phyloP scores from a whole-genome alignment of 352 stramenopile species.

The Phytophthora sojae region DNA sequence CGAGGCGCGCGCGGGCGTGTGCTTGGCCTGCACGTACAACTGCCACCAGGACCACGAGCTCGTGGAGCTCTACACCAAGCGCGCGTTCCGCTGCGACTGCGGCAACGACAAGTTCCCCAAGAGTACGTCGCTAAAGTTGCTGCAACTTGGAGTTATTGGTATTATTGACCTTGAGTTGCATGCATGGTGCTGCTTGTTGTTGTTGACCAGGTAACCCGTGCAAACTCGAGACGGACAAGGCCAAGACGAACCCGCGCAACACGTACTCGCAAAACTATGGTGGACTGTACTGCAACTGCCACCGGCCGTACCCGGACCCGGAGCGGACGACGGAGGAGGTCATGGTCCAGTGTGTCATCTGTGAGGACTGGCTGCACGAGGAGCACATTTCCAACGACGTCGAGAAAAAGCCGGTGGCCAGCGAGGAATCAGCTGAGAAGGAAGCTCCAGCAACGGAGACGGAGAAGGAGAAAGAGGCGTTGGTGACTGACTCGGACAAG shows the following conservation, averaged over 20 bases:
- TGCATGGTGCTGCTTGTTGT: not conserved
- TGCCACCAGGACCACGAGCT: slow-evolving; percentile 82
- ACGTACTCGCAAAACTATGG: slow-evolving; percentile 80
- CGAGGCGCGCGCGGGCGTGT: slow-evolving; percentile 57
- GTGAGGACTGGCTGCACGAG: slow-evolving; percentile 83
- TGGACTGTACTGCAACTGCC: slow-evolving; percentile 73
- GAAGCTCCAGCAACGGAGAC: slow-evolving; percentile 3
- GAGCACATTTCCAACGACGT: slow-evolving; percentile 59
- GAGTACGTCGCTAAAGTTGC: slow-evolving; percentile 23
- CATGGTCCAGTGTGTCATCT: slow-evolving; percentile 83
- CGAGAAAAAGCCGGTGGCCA: not conserved
- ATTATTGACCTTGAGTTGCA: slow-evolving; percentile 5
- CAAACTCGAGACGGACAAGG: slow-evolving; percentile 66
- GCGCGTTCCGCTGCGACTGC: slow-evolving; percentile 77
- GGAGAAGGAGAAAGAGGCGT: not conserved
- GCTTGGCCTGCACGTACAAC: slow-evolving; percentile 77
- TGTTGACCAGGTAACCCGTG: slow-evolving; percentile 46
- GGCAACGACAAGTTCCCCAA: slow-evolving; percentile 69
- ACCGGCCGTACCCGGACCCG: slow-evolving; percentile 78
- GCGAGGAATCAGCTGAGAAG: not conserved
- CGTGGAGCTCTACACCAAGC: slow-evolving; percentile 85
- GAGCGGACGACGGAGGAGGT: slow-evolving; percentile 70
- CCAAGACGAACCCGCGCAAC: slow-evolving; percentile 59
- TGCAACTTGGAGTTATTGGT: not conserved
- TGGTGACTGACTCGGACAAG: slow-evolving; percentile 9